phyloP scores from a whole-genome alignment of 140 eudicot genomes.

The Cichorium intybus region DNA sequence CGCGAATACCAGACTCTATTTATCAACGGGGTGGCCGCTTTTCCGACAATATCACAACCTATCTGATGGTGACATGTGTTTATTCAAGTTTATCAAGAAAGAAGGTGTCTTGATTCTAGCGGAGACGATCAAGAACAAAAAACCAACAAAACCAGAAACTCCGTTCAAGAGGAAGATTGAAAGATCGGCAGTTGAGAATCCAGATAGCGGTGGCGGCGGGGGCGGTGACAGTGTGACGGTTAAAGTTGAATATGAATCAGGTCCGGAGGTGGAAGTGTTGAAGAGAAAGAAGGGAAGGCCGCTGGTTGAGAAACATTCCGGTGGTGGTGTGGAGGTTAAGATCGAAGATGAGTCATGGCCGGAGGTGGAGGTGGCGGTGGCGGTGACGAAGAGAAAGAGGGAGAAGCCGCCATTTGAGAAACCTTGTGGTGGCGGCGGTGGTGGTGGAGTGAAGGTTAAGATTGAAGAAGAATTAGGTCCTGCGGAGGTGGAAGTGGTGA shows the following conservation, averaged over 20 bases:
- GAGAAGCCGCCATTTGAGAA: background rate
- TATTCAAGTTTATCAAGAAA: constrained; percentile 22
- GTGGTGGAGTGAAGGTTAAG: constrained; percentile 3
- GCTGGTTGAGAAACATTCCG: background rate
- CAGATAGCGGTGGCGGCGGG: background rate
- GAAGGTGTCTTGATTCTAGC: constrained; percentile 10
- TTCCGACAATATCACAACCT: constrained; percentile 20
- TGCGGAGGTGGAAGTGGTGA: background rate
- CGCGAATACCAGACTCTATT: background rate
- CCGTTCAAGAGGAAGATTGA: background rate
- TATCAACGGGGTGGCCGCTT: constrained; percentile 23
- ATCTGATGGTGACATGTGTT: constrained; percentile 27
- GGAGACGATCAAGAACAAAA: background rate
- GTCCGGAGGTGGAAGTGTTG: background rate
- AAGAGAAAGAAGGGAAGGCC: background rate
- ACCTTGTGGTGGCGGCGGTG: background rate
- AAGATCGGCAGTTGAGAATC: background rate
- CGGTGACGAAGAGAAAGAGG: background rate
- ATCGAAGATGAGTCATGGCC: constrained; percentile 7
- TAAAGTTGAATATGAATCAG: background rate
- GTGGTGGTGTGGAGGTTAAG: constrained; percentile 22
- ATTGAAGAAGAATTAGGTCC: constrained; percentile 3
- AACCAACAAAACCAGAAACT: constrained; percentile 4
- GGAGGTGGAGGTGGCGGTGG: constrained; percentile 7
- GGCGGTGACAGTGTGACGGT: constrained; percentile 3